Evolutionary conservation across 2,329 filamentous ascomycete species (phyloP), one percentile per base, ranked within the genome.

Genomic region (Thelonectria blattea): DNA sequence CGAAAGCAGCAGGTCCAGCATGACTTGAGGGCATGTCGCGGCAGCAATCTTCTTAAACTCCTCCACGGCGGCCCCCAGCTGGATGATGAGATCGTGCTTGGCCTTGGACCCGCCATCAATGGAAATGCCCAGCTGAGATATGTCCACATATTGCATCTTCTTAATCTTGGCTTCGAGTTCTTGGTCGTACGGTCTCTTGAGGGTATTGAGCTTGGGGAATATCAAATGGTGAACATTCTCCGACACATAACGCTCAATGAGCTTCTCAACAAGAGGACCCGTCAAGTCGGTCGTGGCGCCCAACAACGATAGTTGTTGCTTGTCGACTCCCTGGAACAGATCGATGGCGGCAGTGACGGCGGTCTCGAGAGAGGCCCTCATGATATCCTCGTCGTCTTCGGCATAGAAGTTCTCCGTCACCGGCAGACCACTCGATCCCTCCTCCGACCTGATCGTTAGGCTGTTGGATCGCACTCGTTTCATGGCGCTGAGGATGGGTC

Each of bases 331-430:
- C 71, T 98, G 94, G 67, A 99, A 99, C 1, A 98, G 83, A 71
- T 99, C 95, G 66, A 99, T 98, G 0, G 93, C 95, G 10, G 91
- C 87, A 10, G 92, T 97, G 11, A 99, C 91, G 1, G 94, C 93
- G 1, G 91, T 96, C 76, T 99, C 95, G 14, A 98, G 80, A 15
- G 93, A 92, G 20, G 88, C 88, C 57, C 94, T 85, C 89, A 99
- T 94, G 30, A 92, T 83, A 67, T 96, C 91, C 74, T 98, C 95
- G 67, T 97, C 93, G 60, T 97, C 93, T 68, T 95, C 92, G 49
- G 91, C 87, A 71, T 90, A 93, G 60, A 90, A 88, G 53, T 88
- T 79, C 71, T 90, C 86, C 32, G 83, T 82, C 50, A 84, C 82
- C 0, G 82, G 83, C 2, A 82, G 69, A 12, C 75, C 75, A 39